phyloP scores from a whole-genome alignment of 768 basidiomycete species.

The Suillus plorans region DNA sequence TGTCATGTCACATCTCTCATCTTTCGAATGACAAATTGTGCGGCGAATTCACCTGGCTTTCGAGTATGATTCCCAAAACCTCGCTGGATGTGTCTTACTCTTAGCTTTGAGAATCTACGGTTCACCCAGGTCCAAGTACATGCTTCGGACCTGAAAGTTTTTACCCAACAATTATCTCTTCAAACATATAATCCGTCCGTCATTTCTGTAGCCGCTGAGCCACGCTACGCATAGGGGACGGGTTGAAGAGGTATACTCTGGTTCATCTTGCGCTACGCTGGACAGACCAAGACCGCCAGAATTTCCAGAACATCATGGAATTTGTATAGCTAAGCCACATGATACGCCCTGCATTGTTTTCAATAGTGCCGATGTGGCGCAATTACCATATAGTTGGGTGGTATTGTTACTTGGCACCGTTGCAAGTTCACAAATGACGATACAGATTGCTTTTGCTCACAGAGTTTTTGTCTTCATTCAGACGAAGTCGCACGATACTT shows the following conservation, averaged over 20 bases:
- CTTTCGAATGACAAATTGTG: not conserved
- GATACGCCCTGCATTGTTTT: too few species aligned
- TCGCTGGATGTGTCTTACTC: not conserved
- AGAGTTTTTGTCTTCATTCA: not conserved
- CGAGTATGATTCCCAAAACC: not conserved
- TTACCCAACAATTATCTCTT: not conserved
- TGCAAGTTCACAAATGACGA: too few species aligned
- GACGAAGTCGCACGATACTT: too few species aligned
- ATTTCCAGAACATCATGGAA: too few species aligned
- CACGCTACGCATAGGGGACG: not conserved
- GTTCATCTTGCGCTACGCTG: not conserved
- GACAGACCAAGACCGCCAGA: too few species aligned
- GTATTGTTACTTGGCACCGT: too few species aligned
- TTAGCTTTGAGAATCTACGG: not conserved
- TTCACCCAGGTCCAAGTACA: not conserved
- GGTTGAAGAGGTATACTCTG: not conserved
- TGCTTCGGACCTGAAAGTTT: not conserved
- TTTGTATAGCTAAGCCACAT: too few species aligned
- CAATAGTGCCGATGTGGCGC: too few species aligned
- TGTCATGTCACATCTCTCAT: not conserved
- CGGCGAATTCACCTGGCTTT: not conserved
- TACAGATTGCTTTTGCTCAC: too few species aligned
- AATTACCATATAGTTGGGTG: too few species aligned
- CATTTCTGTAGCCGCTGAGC: not conserved
- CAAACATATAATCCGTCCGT: not conserved